Evolutionary conservation across 2,329 filamentous ascomycete species (phyloP), one percentile per base, ranked within the genome.

Genomic region (Colletotrichum sp.): DNA sequence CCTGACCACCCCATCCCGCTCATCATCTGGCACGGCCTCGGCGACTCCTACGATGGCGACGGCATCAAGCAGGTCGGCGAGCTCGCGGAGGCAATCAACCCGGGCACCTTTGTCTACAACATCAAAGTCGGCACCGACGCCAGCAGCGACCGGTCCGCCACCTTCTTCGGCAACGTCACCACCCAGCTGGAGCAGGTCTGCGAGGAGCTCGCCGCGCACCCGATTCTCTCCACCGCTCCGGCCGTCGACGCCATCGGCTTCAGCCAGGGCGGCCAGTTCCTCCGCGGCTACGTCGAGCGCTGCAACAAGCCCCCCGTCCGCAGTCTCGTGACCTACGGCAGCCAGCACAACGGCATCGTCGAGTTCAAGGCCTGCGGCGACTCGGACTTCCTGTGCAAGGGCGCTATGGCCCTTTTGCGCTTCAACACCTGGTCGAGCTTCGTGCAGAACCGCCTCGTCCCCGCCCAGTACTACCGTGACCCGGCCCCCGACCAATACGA

Each of bases 181-280:
- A 88, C 90, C 66, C 96, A 99, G 86, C 84, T 99, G 75, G 90
- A 90, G 52, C 83, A 89, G 77, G 95, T 98, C 67, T 99, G 97
- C 90, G 88, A 87, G n/a, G 92, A 94, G 80, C 90, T 99, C 57
- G 90, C 94, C 75, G 83, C 89, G 0, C 92, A 98, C 82, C 94
- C 94, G 1, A 95, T 98, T 83, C 91, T 98, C 18, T 94, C 94
- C 72, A 95, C 94, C 8, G 95, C 95, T 1, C 94, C 95, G 0
- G 95, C 94, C 78, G 90, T 98, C 82, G 97, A 99, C 85, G 96
- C 96, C 39, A 87, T 99, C 44, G 97, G 97, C 32, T 98, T 99
- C 88, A 97, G 95, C 16, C 97, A 99, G 85, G 97, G 97, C 78
- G 97, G 97, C 2, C 95, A 98, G 84, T 98, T 99, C 87, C 90